phyloP scores from a whole-genome alignment of 495 filamentous ascomycete species.

The Aspergillus carlsbadensis region DNA sequence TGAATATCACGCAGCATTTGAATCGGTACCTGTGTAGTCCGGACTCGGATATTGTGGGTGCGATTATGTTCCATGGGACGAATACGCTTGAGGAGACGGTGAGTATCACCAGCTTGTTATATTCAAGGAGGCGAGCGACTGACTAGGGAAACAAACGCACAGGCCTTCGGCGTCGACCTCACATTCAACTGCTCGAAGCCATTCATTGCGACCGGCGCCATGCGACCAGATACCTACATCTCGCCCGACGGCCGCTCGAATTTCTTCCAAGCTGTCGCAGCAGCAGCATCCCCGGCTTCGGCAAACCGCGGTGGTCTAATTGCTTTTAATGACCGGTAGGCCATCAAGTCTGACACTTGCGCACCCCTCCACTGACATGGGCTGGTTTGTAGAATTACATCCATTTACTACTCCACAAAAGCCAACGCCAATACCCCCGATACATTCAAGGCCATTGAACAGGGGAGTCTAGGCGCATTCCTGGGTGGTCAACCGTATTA shows the following conservation, averaged over 20 bases:
- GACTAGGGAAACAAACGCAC: no score
- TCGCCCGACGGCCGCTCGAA: conserved; percentile 3
- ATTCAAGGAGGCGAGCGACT: no score
- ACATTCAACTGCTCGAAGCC: conserved; percentile 1
- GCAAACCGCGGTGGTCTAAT: neutral
- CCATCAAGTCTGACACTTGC: neutral
- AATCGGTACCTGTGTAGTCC: neutral
- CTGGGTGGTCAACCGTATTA: conserved; percentile 5
- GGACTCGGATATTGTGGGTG: neutral
- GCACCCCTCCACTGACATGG: neutral
- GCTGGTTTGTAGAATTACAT: neutral
- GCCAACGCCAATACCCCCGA: neutral
- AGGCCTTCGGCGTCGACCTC: conserved; percentile 2
- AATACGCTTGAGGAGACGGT: conserved; percentile 1
- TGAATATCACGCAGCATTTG: neutral
- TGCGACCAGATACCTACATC: neutral
- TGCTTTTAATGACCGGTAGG: neutral
- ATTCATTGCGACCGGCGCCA: neutral
- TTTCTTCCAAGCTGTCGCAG: neutral
- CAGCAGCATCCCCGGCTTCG: neutral
- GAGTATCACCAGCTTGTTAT: neutral
- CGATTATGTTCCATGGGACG: conserved; percentile 3
- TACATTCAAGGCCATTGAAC: neutral
- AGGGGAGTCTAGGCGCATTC: neutral
- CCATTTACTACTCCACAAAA: conserved; percentile 1